These are phyloP conservation scores for Russula sp. DNA, from an alignment of 768 basidiomycete genomes.

Conservation along the genomic window DNA sequence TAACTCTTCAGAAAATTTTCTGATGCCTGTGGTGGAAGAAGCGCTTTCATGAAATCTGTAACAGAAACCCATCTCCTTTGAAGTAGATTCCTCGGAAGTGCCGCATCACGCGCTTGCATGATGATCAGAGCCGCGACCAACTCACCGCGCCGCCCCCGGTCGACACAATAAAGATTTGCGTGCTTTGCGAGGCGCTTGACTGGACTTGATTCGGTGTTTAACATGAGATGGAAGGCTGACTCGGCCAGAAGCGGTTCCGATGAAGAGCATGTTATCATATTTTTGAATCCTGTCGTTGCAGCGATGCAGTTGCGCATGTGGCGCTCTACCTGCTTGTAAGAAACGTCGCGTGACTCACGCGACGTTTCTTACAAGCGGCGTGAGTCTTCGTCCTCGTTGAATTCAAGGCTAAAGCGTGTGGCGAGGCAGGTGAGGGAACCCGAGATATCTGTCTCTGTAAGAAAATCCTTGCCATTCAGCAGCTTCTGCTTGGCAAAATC, in stretches of 20 bases:
- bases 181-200: background rate
- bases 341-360: no score
- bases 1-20: background rate
- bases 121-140: background rate
- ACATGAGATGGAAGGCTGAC: background rate
- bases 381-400: background rate
- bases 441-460: rapidly evolving
- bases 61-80: background rate
- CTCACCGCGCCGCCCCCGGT: background rate
- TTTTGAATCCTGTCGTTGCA: background rate
- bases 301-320: background rate
- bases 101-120: background rate
- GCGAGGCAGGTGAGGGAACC: background rate
- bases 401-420: background rate
- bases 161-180: background rate
- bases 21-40: background rate
- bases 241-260: background rate
- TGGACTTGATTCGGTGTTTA: background rate
- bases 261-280: background rate
- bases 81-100: no score
- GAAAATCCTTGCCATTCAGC: background rate
- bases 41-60: background rate
- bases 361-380: no score
- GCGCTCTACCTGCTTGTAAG: background rate
- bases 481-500: background rate